Evolutionary conservation across 805 yeast species (phyloP), one percentile per base, ranked within the genome.

Genomic region (Saccharomycopsis fermentans): DNA sequence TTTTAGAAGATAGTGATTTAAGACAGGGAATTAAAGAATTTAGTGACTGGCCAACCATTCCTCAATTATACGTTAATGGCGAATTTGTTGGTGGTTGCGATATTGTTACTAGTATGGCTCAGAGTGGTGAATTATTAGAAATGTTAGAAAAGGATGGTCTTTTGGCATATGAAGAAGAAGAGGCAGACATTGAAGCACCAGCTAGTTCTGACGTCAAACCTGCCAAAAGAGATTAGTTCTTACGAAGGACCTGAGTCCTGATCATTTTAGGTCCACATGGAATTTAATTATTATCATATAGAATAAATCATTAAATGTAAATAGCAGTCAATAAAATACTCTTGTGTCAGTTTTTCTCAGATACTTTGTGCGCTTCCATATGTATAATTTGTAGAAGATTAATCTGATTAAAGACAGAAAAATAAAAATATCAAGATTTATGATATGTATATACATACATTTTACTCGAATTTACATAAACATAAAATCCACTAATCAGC

Each of bases 71-170:
- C 69, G 90, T 94, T 14, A 81, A 85, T 65, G 84, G 85, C 64
- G 99, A 94, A 70, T 94, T 94, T 69, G 80, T 94, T 57, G 99
- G 99, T 52, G 99, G 99, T 4, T 94, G 97, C 73, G 99, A 94
- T 72, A 91, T 94, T 63, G 78, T 94, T 56, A 89, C 86, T 69
- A 82, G 87, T 58, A 91, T 94, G 98, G 88, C 95, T 43, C 87
- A 86, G 66, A 70, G 77, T 56, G 99, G 99, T n/a, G 97, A 92
- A 68, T 80, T 94, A 57, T 83, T 90, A 17, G 91, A 91, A 58
- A 70, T 94, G 62, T 77, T 94, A 55, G 97, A 91, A 64, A 74
- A 81, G 58, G 88, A 87, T 57, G 81, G 82, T 55, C 94, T 88
- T 50, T 78, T 92, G 59, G 83, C 90, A 34, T 90, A 94, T 12